Base-by-base conservation (phyloP, 1,139 yeast species). In the Tardiomyces blankii region DNA sequence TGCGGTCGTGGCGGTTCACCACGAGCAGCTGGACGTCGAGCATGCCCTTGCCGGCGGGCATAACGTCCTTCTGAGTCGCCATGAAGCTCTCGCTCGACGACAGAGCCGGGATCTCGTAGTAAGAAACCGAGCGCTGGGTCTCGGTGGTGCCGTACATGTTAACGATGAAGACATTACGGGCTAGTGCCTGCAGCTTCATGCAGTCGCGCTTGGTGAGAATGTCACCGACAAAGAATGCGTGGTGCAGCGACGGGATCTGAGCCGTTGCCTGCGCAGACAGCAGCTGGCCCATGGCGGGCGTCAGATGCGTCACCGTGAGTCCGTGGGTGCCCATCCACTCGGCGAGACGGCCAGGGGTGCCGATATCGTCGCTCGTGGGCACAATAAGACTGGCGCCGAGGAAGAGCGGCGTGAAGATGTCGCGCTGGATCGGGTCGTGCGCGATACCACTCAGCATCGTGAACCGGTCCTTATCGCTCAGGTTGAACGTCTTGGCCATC, bases 141-240 rank as follows among this genome's bases (percentile, higher is more conserved):
- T 93, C 99, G 11, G 99, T 93, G 39, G 98, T 93, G 60, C 99
- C 99, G 64, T 93, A 93, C 99, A 93, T 93, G 67, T 93, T 93
- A 53, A 93, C 95, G 62, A 93, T 89, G 61, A 68, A 72, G 45
- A 87, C 95, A 60, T 91, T 89, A 60, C 82, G 80, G 8, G 97
- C 98, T 58, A 93, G 73, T 2, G 91, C 78, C 65, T 93, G 98
- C 57, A 93, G 73, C 61, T 96, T 78, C 56, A 86, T 70, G 66
- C 98, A 91, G 66, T 93, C 98, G 67, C 98, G 82, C 69, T 91
- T 91, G 53, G 99, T 93, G 53, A 93, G 72, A 54, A 93, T 85
- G 66, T 93, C 99, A 58, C 98, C 99, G 25, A 93, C 99, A 60
- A 93, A 93, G 72, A 93, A 93, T 1, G 98, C 98, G 63, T 89